These are phyloP conservation scores for Fusarium miscanthi DNA, from an alignment of 2,329 filamentous ascomycete genomes.

Conservation along the genomic window DNA sequence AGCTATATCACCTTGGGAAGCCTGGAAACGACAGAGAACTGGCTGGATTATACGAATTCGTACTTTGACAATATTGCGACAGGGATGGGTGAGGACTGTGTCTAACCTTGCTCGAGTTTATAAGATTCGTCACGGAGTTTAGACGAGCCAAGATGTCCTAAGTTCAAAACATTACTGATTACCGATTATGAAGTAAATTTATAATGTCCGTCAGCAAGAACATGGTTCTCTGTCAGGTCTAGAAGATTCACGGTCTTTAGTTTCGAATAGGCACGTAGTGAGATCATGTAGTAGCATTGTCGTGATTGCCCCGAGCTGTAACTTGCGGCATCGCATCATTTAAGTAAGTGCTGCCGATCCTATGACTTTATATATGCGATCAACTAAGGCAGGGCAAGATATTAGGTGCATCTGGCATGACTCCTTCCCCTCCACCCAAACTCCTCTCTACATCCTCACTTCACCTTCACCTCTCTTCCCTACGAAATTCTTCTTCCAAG, in stretches of 20 bases:
- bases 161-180: background rate
- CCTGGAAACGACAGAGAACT: slow-evolving; percentile 26
- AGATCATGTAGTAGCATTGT: background rate
- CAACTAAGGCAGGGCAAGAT: background rate
- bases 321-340: background rate
- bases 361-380: background rate
- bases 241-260: background rate
- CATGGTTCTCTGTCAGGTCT: background rate
- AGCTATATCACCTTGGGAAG: slow-evolving; percentile 13
- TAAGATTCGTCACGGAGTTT: background rate
- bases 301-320: background rate
- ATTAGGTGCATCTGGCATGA: slow-evolving; percentile 11
- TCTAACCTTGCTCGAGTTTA: background rate
- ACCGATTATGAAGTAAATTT: background rate
- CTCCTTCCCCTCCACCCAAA: slow-evolving; percentile 37
- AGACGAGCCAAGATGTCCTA: background rate
- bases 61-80: slow-evolving; percentile 64
- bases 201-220: background rate
- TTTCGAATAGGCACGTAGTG: background rate
- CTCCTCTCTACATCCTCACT: slow-evolving; percentile 15
- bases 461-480: slow-evolving; percentile 31
- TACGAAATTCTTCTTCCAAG: slow-evolving; percentile 35
- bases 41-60: slow-evolving; percentile 49
- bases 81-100: slow-evolving; percentile 8
- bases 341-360: slow-evolving; percentile 1